Conservation (phyloP, 768 basidiomycete species). For the Podaxis sp. region DNA sequence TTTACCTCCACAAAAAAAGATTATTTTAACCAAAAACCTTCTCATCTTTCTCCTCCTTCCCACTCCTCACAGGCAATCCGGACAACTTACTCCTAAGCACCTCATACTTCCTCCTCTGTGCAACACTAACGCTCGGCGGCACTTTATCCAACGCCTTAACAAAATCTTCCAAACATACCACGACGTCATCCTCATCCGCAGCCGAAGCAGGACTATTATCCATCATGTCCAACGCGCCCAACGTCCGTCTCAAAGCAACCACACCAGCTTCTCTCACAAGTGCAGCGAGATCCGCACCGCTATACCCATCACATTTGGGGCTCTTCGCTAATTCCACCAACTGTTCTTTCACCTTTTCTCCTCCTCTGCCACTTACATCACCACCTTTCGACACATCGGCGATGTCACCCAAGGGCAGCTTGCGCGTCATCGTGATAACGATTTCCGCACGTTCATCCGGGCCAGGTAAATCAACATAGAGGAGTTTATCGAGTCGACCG, state of each 20-base stretch:
- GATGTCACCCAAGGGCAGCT: slow-evolving; percentile 55
- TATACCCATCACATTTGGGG: slow-evolving; percentile 78
- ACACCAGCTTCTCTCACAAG: slow-evolving; percentile 90
- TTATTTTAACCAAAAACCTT: slow-evolving; percentile 4
- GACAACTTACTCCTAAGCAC: slow-evolving; percentile 77
- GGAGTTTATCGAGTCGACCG: slow-evolving; percentile 87
- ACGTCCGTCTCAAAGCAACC: slow-evolving; percentile 62
- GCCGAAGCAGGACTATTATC: slow-evolving; percentile 26
- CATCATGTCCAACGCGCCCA: slow-evolving; percentile 66
- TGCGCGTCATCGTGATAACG: slow-evolving; percentile 65
- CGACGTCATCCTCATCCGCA: slow-evolving; percentile 22
- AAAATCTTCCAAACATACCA: slow-evolving; percentile 69
- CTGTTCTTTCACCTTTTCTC: slow-evolving; percentile 17
- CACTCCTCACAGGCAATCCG: slow-evolving; percentile 59
- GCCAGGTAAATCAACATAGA: slow-evolving; percentile 87
- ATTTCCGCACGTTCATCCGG: slow-evolving; percentile 79
- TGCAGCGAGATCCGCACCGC: slow-evolving; percentile 87
- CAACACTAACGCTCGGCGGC: slow-evolving; percentile 76
- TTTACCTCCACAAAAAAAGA: no score
- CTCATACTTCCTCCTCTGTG: slow-evolving; percentile 83
- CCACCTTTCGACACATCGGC: not conserved
- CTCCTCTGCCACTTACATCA: not conserved
- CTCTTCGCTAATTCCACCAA: slow-evolving; percentile 43
- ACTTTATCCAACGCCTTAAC: slow-evolving; percentile 71
- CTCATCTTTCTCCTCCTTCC: slow-evolving; percentile 36